These are phyloP conservation scores for Phaseolus lunatus DNA, from an alignment of 306 rosid species.

Conservation along the genomic window DNA sequence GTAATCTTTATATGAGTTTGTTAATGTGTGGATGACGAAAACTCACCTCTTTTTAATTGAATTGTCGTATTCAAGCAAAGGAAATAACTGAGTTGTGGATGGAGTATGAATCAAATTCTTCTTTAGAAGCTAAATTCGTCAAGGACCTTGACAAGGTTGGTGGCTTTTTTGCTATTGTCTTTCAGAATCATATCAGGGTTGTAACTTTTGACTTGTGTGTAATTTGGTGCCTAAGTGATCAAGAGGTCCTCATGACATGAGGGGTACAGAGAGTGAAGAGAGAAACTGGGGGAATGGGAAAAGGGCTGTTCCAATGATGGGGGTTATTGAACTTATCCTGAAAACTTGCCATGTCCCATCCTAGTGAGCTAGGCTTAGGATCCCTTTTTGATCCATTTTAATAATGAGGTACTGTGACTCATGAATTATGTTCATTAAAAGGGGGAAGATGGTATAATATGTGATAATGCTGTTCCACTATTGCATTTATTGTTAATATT, in stretches of 20 bases:
- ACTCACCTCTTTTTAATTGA: constrained; percentile 36
- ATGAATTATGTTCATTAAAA: background rate
- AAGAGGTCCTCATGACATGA: background rate
- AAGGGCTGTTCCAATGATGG: constrained; percentile 1
- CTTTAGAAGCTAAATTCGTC: constrained; percentile 89
- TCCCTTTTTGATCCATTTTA: constrained; percentile 18
- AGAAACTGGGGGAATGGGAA: constrained; percentile 9
- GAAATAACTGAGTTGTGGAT: constrained; percentile 84
- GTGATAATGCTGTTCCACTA: background rate
- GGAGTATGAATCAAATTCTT: constrained; percentile 82
- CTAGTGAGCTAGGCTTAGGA: background rate
- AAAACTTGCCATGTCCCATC: constrained; percentile 19
- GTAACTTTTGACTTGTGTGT: constrained; percentile 21
- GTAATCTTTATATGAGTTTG: constrained; percentile 28
- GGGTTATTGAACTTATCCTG: background rate
- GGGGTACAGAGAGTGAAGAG: background rate
- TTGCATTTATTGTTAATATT: constrained; percentile 3
- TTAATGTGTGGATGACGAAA: constrained; percentile 15
- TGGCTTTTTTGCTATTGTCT: constrained; percentile 2
- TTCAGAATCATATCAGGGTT: constrained; percentile 28
- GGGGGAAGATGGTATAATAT: background rate
- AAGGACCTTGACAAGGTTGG: constrained; percentile 91
- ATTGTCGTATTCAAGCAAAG: constrained; percentile 59
- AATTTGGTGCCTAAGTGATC: background rate
- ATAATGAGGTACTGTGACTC: constrained; percentile 1